Evolutionary conservation across 352 stramenopile genomes (phyloP), one percentile per base, ranked within the genome.

Genomic region (Elongisporangium senticosum): DNA sequence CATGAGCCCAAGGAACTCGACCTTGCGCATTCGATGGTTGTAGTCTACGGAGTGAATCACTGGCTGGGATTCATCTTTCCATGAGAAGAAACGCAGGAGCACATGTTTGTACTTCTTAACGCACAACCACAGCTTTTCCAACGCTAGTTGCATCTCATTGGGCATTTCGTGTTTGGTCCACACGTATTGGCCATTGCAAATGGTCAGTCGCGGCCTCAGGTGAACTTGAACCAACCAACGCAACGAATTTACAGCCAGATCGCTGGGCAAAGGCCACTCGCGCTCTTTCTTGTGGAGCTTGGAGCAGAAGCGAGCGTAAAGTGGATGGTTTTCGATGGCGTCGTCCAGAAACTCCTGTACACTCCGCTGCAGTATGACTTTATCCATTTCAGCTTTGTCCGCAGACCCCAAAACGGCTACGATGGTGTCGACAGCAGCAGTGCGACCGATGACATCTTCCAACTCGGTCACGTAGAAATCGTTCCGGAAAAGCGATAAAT

Each of bases 401-500:
- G 4, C 28, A 7, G 28, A 39, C 7, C 28, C 28, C 28, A 39
- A 39, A 39, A 39, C 28, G 4, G 28, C 28, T 39, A 39, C 51
- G 24, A 28, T 62, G 15, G 39, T 62, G 7, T 51, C 48, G 2
- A 61, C 58, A 15, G 53, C 49, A 23, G 56, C 56, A 14, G 43
- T 56, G 7, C 39, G 14, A 1, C 73, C 22, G 54, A 78, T 73
- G 17, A 74, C 53, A 49, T 65, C 58, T 22, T 76, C 65, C 28
- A 88, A 58, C 21, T 80, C 74, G 3, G 56, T 58, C 17, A 86
- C 59, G 56, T 80, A 90, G 51, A 77, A 80, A 15, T 74, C 72
- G 49, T 86, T 87, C 52, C 72, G 63, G 51, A 90, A 74, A 21
- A 90, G 43, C 14, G 62, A 63, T 33, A 90, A 67, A 58, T 86